Evolutionary conservation across 306 rosid genomes (phyloP), one percentile per base, ranked within the genome.

Genomic region (Casuarina cunninghamiana): DNA sequence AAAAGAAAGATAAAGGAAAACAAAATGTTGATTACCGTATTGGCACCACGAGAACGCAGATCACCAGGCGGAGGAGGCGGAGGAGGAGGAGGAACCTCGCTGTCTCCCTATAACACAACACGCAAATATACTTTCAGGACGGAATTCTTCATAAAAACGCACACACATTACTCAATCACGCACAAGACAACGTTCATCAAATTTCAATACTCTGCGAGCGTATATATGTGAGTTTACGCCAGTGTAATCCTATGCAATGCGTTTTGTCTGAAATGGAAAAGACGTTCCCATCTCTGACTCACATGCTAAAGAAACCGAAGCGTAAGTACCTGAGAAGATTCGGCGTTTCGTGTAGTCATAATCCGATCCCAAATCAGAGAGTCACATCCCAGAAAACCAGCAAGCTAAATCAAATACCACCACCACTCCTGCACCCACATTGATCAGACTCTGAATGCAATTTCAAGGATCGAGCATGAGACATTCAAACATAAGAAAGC

Each of bases 311-410:
- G 43, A 65, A 35, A 66, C 3, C 21, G 43, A 39, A 32, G 43
- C 43, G 44, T 37, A 53, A 49, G 72, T 60, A 89, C 99, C 96
- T 86, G 93, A 81, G 85, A 79, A 54, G 81, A 76, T 7, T 93
- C 96, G 0, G 88, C 82, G 79, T 19, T 91, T 75, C 88, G 88
- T 82, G 82, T 88, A 75, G 85, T 77, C 99, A 96, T 96, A 82
- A 87, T 83, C 87, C 82, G 88, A 88, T 83, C 83, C 82, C 85
- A 78, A 80, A 84, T 86, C 88, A 86, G 78, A 80, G 84, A 88
- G 89, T 69, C 83, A 78, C 80, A 80, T 77, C 86, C 76, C 45
- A 69, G 62, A 62, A 50, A 55, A 69, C 61, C 49, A 69, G 37
- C 89, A 74, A 80, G 71, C 63, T 78, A 75, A 77, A 67, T 76